Evolutionary conservation across 2,329 filamentous ascomycete genomes (phyloP), one percentile per base, ranked within the genome.

Genomic region (Diaporthe aspalathi): DNA sequence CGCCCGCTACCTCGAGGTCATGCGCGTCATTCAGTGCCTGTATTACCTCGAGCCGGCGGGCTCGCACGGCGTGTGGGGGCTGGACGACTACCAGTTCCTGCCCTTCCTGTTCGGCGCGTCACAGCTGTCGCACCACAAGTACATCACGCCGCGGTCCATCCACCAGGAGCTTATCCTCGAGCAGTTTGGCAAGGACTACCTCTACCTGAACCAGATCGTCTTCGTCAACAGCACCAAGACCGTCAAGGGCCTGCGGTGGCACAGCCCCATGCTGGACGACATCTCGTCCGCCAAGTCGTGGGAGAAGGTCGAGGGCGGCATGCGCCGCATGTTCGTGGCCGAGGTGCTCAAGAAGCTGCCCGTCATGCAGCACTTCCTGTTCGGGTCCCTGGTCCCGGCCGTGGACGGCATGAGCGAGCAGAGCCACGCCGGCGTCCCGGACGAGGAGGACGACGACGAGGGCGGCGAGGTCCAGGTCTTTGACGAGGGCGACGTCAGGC

Each of bases 361-460:
- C 0, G 95, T 99, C 53, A 98, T 98, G 94, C 96, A 99, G 83
- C 97, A 99, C 81, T 99, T 99, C 77, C 79, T 99, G 68, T 99
- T 99, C 78, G 96, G 96, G 0, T 92, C 91, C 11, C 82, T 99
- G 65, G 87, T 99, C 1, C 92, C 94, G 0, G 94, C 95, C 0
- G 89, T 87, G 0, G 89, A 94, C 27, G 93, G 90, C 1, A 98
- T 99, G 96, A 93, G 90, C 73, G 87, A 85, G 57, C 89, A 91
- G 76, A 83, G 83, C 32, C 87, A 89, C 57, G 82, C 82, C 1
- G 86, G 84, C n/a, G 77, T 80, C 5, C 77, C 79, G 3, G 80
- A 80, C 5, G 84, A 86, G 52, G 87, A 89, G 72, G 81, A 79
- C 0, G 84, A 84, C 57, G 86, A 86, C 67, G 82, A 79, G 9